Evolutionary conservation across 2,329 filamentous ascomycete species (phyloP), one percentile per base, ranked within the genome.

Genomic region (Aspergillus neotritici): DNA sequence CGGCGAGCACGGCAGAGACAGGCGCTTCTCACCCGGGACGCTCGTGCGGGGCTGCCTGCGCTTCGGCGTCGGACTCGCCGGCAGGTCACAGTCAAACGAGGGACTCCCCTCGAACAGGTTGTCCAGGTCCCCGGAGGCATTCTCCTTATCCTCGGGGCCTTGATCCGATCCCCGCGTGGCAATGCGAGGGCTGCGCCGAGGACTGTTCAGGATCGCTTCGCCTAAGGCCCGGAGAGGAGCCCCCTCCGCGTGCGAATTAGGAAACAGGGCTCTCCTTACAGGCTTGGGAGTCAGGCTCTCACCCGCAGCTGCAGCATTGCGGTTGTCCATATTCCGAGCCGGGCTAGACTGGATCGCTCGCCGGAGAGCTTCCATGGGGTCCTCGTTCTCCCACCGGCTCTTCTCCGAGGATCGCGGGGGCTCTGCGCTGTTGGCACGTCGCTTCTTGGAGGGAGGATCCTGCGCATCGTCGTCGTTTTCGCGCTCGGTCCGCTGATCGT

Each of bases 311-410:
- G 56, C 34, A 46, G 51, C 41, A 39, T 68, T 62, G 38, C 70
- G 71, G 37, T 61, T 68, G 44, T 72, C 72, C 43, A 69, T 60
- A 44, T 76, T 70, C 15, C 75, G 70, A 16, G 71, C 74, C 11
- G 80, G 80, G 52, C 80, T 83, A 4, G 80, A 83, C 52, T 81
- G 77, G 25, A 82, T 76, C 34, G 77, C 77, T 46, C 75, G 71
- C 46, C 69, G 66, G 34, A 78, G 62, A 7, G 72, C 73, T 40
- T 72, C 71, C 32, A 69, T 60, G 9, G 66, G 63, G 48, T 67
- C 59, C 29, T 66, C 55, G 32, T 67, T 62, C 38, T 65, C 53
- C 63, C 64, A 66, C 41, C 59, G 60, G 37, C 48, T 53, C 37
- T 59, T 62, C 43, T 62, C 60, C n/a, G 55, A 58, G 37, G 59